These are phyloP conservation scores for Colletotrichum acutatum DNA, from an alignment of 2,329 filamentous ascomycete species.

Conservation along the genomic window DNA sequence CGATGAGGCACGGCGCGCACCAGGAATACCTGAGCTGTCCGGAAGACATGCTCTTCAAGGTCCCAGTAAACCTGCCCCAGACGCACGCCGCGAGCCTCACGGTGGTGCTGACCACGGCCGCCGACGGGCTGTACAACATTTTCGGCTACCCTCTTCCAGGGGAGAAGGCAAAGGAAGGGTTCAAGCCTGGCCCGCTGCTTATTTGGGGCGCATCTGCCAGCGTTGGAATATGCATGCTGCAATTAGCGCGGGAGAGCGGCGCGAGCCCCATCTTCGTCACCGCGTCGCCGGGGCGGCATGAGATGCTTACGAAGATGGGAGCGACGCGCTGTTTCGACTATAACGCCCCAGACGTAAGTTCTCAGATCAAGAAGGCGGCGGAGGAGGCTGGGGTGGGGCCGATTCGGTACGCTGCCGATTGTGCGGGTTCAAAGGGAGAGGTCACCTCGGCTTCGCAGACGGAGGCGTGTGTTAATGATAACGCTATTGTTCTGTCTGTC, in stretches of 20 bases:
- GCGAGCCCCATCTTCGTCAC: slow-evolving; percentile 46
- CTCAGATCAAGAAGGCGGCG: slow-evolving; percentile 11
- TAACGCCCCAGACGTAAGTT: not conserved
- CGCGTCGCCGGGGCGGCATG: slow-evolving; percentile 44
- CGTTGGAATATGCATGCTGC: slow-evolving; percentile 48
- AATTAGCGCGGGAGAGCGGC: slow-evolving; percentile 47
- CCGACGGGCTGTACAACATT: slow-evolving; percentile 38
- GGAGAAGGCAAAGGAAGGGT: not conserved
- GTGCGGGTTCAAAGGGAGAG: not conserved
- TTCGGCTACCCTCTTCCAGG: slow-evolving; percentile 32
- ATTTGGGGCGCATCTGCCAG: slow-evolving; percentile 51
- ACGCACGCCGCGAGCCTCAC: slow-evolving; percentile 36
- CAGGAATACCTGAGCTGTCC: slow-evolving; percentile 20
- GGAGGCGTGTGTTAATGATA: slow-evolving; percentile 3
- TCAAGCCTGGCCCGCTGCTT: slow-evolving; percentile 40
- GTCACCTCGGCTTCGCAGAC: slow-evolving; percentile 1
- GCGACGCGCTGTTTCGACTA: slow-evolving; percentile 51
- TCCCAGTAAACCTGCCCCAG: slow-evolving; percentile 23
- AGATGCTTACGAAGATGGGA: slow-evolving; percentile 44
- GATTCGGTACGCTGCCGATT: slow-evolving; percentile 24
- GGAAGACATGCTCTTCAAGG: slow-evolving; percentile 6
- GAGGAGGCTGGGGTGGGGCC: slow-evolving; percentile 5
- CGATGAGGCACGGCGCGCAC: slow-evolving; percentile 17
- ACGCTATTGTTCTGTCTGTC: not conserved
- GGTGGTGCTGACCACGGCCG: slow-evolving; percentile 34